phyloP scores from a whole-genome alignment of 148 eudicot genomes.

The Nyssa sinensis region DNA sequence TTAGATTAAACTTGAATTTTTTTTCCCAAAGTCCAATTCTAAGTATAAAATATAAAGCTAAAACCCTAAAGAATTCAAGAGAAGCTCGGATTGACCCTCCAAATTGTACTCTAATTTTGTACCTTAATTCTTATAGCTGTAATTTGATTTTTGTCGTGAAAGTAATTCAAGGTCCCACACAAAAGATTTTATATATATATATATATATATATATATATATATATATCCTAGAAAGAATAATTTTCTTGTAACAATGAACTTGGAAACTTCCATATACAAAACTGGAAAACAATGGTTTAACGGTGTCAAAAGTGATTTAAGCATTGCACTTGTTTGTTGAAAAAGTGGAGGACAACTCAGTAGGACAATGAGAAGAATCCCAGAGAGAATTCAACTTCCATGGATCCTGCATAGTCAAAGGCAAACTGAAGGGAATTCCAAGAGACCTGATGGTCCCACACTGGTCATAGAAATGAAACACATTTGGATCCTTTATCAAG shows the following conservation, averaged over 20 bases:
- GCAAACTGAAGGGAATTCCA: constrained; percentile 25
- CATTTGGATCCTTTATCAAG: constrained; percentile 7
- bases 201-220: too few species aligned
- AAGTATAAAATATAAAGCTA: too few species aligned
- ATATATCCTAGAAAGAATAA: neutral
- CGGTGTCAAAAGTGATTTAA: too few species aligned
- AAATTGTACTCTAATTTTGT: too few species aligned
- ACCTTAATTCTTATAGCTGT: too few species aligned
- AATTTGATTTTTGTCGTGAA: too few species aligned
- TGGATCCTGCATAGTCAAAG: constrained; percentile 30
- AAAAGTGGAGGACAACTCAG: constrained; percentile 24
- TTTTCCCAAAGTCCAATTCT: too few species aligned
- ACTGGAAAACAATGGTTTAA: neutral
- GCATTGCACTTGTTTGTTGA: constrained; percentile 34
- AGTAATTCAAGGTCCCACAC: neutral
- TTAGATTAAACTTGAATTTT: too few species aligned
- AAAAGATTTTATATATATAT: too few species aligned
- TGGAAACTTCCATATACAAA: neutral
- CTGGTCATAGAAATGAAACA: constrained; percentile 1
- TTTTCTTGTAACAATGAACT: neutral
- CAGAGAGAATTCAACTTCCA: constrained; percentile 46
- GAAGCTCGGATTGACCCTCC: too few species aligned
- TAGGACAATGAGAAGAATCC: constrained; percentile 52
- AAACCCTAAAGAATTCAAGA: too few species aligned
- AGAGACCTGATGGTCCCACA: constrained; percentile 22